Base-by-base conservation (phyloP, 2,329 filamentous ascomycete genomes). In the Colletotrichum neosansevieriae region DNA sequence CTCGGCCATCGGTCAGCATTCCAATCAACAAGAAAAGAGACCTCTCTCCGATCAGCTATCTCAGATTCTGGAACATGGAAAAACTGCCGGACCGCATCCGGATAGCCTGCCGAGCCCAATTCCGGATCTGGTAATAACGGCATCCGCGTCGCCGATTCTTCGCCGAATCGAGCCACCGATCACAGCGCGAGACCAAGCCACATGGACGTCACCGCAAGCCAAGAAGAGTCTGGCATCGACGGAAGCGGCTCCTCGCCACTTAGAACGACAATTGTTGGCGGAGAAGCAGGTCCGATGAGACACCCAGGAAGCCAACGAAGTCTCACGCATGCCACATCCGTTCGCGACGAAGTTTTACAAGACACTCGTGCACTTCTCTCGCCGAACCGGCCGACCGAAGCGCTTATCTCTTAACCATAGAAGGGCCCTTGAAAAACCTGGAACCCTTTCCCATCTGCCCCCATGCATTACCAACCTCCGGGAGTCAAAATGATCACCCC, bases 401-500 rank as follows among this genome's bases (percentile, higher is more conserved):
- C 29, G 15, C 15, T 29, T 19, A 13, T 36, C 15, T 17, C 19
- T 0, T 6, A 12, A n/a, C 51, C n/a, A 17, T 19, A 54, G 19
- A 54, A 36, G 36, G 36, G 21, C 51, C 51, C n/a, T 54, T 21
- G 17, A 17, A 11, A 11, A 21, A 40, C 17, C 42, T 34, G 9
- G 9, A 9, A 17, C 15, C 7, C 7, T 19, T 4, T 44, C 6
- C 21, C 11, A 32, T 24, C 12, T 10, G 19, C 15, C 34, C 21
- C 32, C 19, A 61, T 53, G 47, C 47, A 44, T 61, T 15, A 15
- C 21, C 15, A 13, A 17, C 51, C 38, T 5, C 34, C 21, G 50
- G 15, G 13, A 1, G 2, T 65, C 47, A 68, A 0, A 13, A 68
- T 68, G 65, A 68, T 68, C 34, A 44, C 17, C 0, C 61, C 65